Base-by-base conservation (phyloP, 805 yeast genomes). In the Debaryomyces hansenii region DNA sequence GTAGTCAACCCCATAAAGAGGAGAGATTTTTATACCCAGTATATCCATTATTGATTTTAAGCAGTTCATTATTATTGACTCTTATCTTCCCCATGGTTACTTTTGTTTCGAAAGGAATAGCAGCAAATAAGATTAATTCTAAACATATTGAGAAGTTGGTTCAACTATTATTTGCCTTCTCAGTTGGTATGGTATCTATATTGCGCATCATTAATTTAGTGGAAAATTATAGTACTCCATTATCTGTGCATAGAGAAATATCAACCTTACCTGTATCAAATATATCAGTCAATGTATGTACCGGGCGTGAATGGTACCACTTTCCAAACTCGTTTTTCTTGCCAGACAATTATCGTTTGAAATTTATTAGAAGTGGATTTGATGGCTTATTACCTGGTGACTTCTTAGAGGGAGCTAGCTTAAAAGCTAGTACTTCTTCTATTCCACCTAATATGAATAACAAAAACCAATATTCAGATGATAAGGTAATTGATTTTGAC, bases 301-400 rank as follows among this genome's bases (percentile, higher is more conserved):
- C 87, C n/a, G 97, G 97, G 2, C 78, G 96, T 48, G 97, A 92
- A 67, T 91, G 97, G 97, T 90, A 89, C 59, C 87, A 92, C 59
- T 91, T 72, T 65, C 97, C 98, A 8, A 83, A 87, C 0, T 90
- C 97, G 0, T 87, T 90, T 61, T 89, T 91, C 59, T 68, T 92
- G 20, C 84, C 87, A 3, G 76, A 79, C 4, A 70, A 80, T 47
- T 75, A 75, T 56, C 69, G 96, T 53, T 68, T 90, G 20, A 72
- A 72, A 55, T 92, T 89, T 63, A 80, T 87, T 8, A 70, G 75
- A 46, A 83, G 90, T 46, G 94, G 92, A 1, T 92, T 91, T 65
- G 80, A 84, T 61, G 97, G 97, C 0, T 69, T 91, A 50, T 69
- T 92, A 31, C 98, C 98, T 0, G 96, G 95, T 2, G 94, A 89